phyloP scores from a whole-genome alignment of 768 basidiomycete species.

The Boletus patriciae region DNA sequence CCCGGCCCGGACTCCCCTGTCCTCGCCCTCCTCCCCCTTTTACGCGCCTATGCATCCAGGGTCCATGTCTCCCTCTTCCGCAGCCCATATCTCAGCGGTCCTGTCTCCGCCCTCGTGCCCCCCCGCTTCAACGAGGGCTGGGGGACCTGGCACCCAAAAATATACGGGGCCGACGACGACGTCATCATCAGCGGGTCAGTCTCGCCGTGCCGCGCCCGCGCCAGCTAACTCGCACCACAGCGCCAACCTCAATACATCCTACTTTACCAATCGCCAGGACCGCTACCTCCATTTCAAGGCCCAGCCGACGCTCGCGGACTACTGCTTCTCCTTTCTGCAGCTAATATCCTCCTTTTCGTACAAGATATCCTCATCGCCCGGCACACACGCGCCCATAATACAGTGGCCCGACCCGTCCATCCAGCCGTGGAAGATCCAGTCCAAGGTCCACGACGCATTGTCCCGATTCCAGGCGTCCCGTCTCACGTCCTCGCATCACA shows the following conservation, averaged over 20 bases:
- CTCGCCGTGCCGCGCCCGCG: not conserved
- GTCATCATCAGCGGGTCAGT: conserved; percentile 90
- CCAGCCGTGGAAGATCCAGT: conserved; percentile 70
- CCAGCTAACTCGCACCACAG: conserved; percentile 41
- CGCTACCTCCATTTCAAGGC: conserved; percentile 78
- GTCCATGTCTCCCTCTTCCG: conserved; percentile 82
- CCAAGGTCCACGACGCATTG: conserved; percentile 56
- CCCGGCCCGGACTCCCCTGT: conserved; percentile 69
- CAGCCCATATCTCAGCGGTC: conserved; percentile 78
- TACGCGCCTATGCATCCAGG: conserved; percentile 67
- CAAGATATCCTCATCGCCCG: conserved; percentile 33
- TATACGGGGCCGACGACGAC: conserved; percentile 91
- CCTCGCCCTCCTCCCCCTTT: conserved; percentile 67
- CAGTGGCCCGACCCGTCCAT: conserved; percentile 65
- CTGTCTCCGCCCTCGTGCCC: conserved; percentile 77
- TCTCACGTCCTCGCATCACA: conserved; percentile 8
- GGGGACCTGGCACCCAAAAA: conserved; percentile 98
- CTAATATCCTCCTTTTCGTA: conserved; percentile 75
- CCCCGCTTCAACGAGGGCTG: conserved; percentile 97
- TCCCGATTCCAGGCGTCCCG: conserved; percentile 56
- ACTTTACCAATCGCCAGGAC: conserved; percentile 94
- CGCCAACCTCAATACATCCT: conserved; percentile 89
- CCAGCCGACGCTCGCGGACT: conserved; percentile 68
- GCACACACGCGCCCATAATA: conserved; percentile 48
- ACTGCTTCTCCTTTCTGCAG: conserved; percentile 78